Evolutionary conservation across 768 basidiomycete species (phyloP).

Genomic region (Tulasnella sp.): DNA sequence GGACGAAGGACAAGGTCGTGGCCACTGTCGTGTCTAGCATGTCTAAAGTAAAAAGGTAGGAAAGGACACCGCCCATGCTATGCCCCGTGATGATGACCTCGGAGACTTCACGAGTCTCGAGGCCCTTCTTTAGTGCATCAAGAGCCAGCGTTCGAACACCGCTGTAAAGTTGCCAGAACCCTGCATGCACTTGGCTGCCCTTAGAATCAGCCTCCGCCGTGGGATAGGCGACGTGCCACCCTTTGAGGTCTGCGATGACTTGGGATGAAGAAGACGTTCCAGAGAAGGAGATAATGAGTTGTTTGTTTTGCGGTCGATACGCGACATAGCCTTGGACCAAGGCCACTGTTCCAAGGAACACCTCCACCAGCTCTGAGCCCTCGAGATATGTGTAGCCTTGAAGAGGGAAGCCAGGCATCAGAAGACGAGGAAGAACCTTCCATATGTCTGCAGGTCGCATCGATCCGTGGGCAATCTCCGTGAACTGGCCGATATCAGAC

Average conservation of each 20-base stretch:
- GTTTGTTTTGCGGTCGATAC: constrained; percentile 34
- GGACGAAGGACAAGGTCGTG: constrained; percentile 22
- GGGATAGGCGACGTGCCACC: constrained; percentile 29
- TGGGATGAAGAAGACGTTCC: constrained; percentile 38
- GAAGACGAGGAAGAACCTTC: constrained; percentile 27
- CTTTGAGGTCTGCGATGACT: constrained; percentile 38
- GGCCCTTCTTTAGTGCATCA: constrained; percentile 2
- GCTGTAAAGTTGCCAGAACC: constrained; percentile 35
- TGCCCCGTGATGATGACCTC: constrained; percentile 46
- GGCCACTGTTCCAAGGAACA: constrained; percentile 35
- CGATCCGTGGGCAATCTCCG: constrained; percentile 39
- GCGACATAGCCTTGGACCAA: constrained; percentile 38
- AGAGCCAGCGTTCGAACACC: constrained; percentile 1
- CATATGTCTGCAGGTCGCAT: constrained; percentile 36
- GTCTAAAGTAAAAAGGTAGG: constrained; percentile 39
- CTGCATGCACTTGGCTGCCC: constrained; percentile 34
- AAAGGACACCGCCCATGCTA: constrained; percentile 46
- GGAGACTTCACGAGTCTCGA: constrained; percentile 11
- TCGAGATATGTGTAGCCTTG: constrained; percentile 35
- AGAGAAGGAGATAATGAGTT: constrained; percentile 42
- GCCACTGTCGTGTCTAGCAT: constrained; percentile 27
- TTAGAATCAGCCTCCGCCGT: constrained; percentile 25
- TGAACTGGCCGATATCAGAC: constrained; percentile 43
- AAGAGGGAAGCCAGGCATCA: constrained; percentile 37
- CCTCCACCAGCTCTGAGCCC: constrained; percentile 29